Evolutionary conservation across 768 basidiomycete genomes (phyloP), one percentile per base, ranked within the genome.

Genomic region (Sarcomyxa edulis): DNA sequence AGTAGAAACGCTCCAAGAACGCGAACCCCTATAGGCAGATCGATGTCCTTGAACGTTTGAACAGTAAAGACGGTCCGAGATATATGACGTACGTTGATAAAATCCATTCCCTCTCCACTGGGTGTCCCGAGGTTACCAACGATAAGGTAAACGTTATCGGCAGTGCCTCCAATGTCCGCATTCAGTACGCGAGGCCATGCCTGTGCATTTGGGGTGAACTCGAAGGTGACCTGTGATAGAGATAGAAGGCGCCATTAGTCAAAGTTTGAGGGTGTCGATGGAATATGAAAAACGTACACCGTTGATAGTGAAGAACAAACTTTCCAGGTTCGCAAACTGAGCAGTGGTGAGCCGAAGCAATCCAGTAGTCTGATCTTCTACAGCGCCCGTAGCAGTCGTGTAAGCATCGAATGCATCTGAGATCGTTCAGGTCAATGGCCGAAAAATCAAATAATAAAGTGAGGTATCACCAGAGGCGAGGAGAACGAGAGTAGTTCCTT

Each of bases 291-390:
- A 3, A 60, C 71, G 47, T 47, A 75, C 76, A 26, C 67, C 65
- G 35, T 65, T 66, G 41, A 76, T 64, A 40, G 58, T 62, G 61
- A 86, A 82, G 61, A 71, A 62, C 46, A 84, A 57, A 52, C 68
- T 72, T 58, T 80, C 46, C 33, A 86, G 60, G 37, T 55, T 65
- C 2, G 48, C 37, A 45, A 72, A 82, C 51, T 82, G 77, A 7
- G 66, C 46, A 2, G 58, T 28, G 1, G 76, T 79, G 40, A 84
- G 44, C 37, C 55, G 60, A 31, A 83, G 66, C 35, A 84, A 60
- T 23, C 79, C 78, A 15, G 66, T 69, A 5, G 23, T 43, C 14
- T 11, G 14, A 47, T 72, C 70, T 3, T 35, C 21, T 20, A 62
- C 60, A 12, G 58, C 76, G 24, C 75, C 72, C 7, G 74, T 79